phyloP scores from a whole-genome alignment of 1,284 basidiomycete species.

The Papiliotrema terrestris region DNA sequence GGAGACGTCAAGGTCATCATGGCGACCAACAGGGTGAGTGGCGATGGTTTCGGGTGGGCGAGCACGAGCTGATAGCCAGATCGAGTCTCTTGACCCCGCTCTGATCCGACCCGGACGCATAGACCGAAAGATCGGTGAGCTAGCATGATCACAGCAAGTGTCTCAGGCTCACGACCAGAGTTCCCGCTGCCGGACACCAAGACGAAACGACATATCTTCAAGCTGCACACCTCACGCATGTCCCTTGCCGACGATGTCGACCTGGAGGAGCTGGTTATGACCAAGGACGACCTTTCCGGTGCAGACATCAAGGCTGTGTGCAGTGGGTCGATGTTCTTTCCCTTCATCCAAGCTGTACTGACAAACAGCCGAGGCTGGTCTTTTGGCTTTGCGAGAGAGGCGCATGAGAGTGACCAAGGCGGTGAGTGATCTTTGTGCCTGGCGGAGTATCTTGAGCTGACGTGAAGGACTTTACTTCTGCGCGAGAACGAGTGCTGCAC shows the following conservation, averaged over 20 bases:
- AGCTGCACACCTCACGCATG: conserved; percentile 95
- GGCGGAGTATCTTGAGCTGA: background rate
- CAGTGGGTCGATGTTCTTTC: conserved; percentile 48
- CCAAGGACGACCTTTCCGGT: conserved; percentile 94
- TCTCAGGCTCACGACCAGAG: conserved; percentile 50
- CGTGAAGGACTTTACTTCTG: conserved; percentile 68
- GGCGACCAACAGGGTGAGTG: conserved; percentile 48
- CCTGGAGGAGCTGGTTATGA: conserved; percentile 91
- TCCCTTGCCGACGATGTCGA: conserved; percentile 87
- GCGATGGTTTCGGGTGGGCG: background rate
- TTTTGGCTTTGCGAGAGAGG: conserved; percentile 89
- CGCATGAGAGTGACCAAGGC: conserved; percentile 94
- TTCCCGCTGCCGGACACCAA: conserved; percentile 92
- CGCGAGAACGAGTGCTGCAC: conserved; percentile 86
- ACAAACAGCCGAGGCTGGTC: conserved; percentile 73
- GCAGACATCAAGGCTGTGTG: conserved; percentile 98
- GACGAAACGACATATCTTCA: conserved; percentile 97
- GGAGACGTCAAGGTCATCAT: conserved; percentile 91
- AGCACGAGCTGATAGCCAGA: conserved; percentile 64
- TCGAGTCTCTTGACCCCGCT: conserved; percentile 93
- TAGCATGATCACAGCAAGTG: background rate
- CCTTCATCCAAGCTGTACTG: conserved; percentile 3
- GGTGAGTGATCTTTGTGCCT: conserved; percentile 21
- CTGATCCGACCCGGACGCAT: conserved; percentile 97
- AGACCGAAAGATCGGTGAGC: conserved; percentile 82